phyloP scores from a whole-genome alignment of 1,284 basidiomycete genomes.

The Ceratobasidium sp. region DNA sequence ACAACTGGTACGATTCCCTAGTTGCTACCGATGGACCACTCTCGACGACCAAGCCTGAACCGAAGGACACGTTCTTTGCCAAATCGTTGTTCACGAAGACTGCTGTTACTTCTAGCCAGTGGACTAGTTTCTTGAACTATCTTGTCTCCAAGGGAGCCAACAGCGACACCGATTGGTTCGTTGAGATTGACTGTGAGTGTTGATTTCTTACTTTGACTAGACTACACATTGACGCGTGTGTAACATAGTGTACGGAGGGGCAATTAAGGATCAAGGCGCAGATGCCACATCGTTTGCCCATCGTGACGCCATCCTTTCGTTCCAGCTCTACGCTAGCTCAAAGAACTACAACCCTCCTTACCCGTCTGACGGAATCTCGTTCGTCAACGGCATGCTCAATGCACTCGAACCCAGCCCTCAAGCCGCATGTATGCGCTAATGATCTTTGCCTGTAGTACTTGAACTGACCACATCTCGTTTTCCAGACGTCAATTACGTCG shows the following conservation, averaged over 20 bases:
- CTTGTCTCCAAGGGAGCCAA: conserved; percentile 17
- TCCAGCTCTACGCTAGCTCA: conserved; percentile 56
- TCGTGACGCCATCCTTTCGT: conserved; percentile 53
- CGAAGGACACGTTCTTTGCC: conserved; percentile 49
- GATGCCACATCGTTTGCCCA: conserved; percentile 52
- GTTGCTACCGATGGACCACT: conserved; percentile 41
- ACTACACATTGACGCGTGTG: neutral
- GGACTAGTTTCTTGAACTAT: conserved; percentile 43
- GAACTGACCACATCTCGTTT: neutral
- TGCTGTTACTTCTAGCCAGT: conserved; percentile 28
- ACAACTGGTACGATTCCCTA: conserved; percentile 41
- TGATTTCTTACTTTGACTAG: neutral
- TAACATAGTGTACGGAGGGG: conserved; percentile 49
- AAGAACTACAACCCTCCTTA: conserved; percentile 53
- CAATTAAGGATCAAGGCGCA: conserved; percentile 50
- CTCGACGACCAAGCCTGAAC: conserved; percentile 29
- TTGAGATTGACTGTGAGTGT: conserved; percentile 45
- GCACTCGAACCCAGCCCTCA: conserved; percentile 43
- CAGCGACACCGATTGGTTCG: conserved; percentile 40
- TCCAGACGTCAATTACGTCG: conserved; percentile 50
- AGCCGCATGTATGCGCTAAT: conserved; percentile 47
- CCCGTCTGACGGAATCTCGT: conserved; percentile 52
- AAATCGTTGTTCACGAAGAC: conserved; percentile 47
- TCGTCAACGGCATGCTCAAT: conserved; percentile 52
- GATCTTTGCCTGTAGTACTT: neutral